Base-by-base conservation (phyloP, 1,139 yeast species). In the Candida sanyaensis region DNA sequence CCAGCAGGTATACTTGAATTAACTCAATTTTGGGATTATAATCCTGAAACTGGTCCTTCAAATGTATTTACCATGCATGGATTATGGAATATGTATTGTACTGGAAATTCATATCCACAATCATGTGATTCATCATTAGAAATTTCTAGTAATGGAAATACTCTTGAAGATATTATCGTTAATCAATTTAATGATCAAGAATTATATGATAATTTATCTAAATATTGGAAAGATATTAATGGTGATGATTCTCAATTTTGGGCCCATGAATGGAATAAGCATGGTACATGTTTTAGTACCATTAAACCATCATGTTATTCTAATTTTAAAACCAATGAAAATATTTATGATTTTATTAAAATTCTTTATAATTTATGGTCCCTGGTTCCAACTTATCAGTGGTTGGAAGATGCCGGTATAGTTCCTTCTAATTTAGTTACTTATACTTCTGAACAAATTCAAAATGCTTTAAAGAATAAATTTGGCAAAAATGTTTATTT, bases 21-120 rank as follows among this genome's bases (percentile, higher is more conserved):
- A 59, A 89, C 98, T 0, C 98, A 93, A 64, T 91, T 92, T 67
- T 93, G 98, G 98, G 96, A 91, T 65, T 89, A 88, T 61, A 71
- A 73, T 51, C 97, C 97, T 0, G 84, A 95, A 2, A 76, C 86
- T 52, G 96, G 97, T 1, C 87, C 89, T 1, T 85, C 88, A 1
- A 86, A 90, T 55, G 72, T 82, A 51, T 93, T 90, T 68, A 93
- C 98, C 0, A 69, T 90, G 36, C 79, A 75, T 52, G 79, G 79
- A 1, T 65, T 75, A 44, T 75, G 80, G 80, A 78, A 78, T 2
- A 78, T 74, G 51, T 68, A 67, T 48, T 75, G 80, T 55, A 21
- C 38, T 17, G 77, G 73, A 52, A 78, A 78, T 5, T 55, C 70
- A 1, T 75, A 69, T 54, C 71, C 67, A 46, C 78, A 73, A 53